A percentile compares a stretch with the other conserved stretches of the same genome.
Conservation (phyloP, 163 green algal genomes). For the Chloromonas sp. region DNA sequence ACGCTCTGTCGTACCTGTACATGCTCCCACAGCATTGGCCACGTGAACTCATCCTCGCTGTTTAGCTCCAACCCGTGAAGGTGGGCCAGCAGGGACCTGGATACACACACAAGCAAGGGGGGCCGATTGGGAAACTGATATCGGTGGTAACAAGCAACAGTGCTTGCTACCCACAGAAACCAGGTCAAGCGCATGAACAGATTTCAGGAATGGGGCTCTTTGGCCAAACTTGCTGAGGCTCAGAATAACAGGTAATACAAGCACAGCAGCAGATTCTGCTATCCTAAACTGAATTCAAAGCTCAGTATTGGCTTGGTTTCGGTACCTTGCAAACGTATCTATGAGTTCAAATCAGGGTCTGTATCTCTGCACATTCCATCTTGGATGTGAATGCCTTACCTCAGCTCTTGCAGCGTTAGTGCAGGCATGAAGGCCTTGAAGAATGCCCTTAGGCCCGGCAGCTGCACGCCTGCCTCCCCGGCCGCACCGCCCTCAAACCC, state of each 20-base stretch:
- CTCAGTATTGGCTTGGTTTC: not conserved
- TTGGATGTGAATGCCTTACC: not conserved
- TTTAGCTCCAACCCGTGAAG: conserved; percentile 3
- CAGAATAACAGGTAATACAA: not conserved
- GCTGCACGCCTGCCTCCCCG: not conserved
- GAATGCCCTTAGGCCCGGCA: not conserved
- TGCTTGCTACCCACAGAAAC: not conserved
- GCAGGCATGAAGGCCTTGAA: conserved; percentile 2
- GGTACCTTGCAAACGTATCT: no score
- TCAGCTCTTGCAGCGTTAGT: not conserved
- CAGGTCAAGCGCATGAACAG: not conserved
- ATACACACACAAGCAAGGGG: not conserved
- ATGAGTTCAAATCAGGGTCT: not conserved
- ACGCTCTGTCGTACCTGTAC: not conserved
- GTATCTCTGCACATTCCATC: not conserved
- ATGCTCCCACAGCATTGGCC: not conserved
- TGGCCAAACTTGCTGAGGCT: not conserved
- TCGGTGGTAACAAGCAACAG: not conserved
- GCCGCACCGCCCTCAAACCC: not conserved
- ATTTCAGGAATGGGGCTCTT: no score
- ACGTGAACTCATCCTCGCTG: not conserved
- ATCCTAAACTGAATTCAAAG: not conserved
- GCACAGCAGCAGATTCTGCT: not conserved
- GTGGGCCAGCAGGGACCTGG: conserved; percentile 1
- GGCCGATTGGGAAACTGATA: not conserved